Evolutionary conservation across 1,284 basidiomycete genomes (phyloP).

Genomic region (Boletus sp.): DNA sequence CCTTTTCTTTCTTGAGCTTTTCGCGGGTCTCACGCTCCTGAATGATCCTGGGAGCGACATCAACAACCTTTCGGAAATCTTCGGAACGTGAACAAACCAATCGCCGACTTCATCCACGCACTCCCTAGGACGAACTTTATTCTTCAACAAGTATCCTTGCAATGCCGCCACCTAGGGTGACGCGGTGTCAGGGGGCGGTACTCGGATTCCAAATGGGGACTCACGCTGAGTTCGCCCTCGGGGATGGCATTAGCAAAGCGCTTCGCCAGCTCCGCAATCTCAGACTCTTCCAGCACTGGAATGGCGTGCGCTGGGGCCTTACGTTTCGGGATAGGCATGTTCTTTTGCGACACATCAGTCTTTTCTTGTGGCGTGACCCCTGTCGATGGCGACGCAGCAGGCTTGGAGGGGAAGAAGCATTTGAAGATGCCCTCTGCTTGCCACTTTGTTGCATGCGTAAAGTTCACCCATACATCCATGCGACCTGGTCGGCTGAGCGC

Average conservation of each 20-base stretch:
- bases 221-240: constrained; percentile 76
- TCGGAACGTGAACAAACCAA: constrained; percentile 41
- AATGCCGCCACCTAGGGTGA: constrained; percentile 67
- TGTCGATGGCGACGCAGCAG: constrained; percentile 21
- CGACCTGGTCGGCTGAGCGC: constrained; percentile 76
- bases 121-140: constrained; percentile 78
- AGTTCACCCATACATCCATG: constrained; percentile 87
- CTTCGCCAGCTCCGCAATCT: constrained; percentile 71
- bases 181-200: constrained; percentile 1
- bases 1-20: constrained; percentile 81
- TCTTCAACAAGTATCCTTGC: constrained; percentile 80
- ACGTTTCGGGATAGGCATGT: constrained; percentile 64
- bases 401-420: constrained; percentile 80
- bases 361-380: constrained; percentile 25
- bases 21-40: constrained; percentile 77
- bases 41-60: constrained; percentile 44
- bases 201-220: constrained; percentile 28
- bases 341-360: constrained; percentile 55
- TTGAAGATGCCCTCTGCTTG: constrained; percentile 88
- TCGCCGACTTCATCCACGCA: constrained; percentile 73
- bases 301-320: constrained; percentile 55
- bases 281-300: constrained; percentile 66
- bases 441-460: constrained; percentile 81
- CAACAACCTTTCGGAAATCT: constrained; percentile 3
- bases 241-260: constrained; percentile 73